Percentiles rank a stretch among this genome's conserved stretches.
Conservation (phyloP, 495 filamentous ascomycete genomes). For the Aeminium ludgeri region DNA sequence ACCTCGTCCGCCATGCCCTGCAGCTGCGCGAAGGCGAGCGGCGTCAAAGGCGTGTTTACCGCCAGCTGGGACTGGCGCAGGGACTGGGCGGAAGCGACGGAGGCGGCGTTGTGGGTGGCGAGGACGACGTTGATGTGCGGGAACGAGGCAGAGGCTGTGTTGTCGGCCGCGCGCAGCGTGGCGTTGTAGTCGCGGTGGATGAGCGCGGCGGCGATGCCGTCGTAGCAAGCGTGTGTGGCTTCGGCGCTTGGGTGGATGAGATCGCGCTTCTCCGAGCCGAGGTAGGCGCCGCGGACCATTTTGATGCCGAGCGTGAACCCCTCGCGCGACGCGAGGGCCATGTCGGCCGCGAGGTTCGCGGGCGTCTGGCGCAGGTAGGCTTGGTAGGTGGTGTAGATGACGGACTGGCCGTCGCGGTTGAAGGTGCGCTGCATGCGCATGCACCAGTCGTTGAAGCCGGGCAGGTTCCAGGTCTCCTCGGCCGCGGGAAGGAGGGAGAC, state of each 20-base stretch:
- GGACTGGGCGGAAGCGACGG: constrained; percentile 52
- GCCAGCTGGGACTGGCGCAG: constrained; percentile 36
- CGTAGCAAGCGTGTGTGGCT: constrained; percentile 56
- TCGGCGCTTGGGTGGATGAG: constrained; percentile 67
- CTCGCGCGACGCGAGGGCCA: constrained; percentile 45
- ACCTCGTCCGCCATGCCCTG: constrained; percentile 97
- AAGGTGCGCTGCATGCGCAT: constrained; percentile 58
- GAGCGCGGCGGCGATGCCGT: constrained; percentile 41
- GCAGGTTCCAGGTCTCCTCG: constrained; percentile 67
- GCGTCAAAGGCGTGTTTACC: constrained; percentile 29
- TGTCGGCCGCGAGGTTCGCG: constrained; percentile 44
- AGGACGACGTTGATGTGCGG: constrained; percentile 57
- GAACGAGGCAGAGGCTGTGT: constrained; percentile 29
- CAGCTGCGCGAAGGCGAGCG: constrained; percentile 73
- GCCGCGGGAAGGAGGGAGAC: constrained; percentile 77
- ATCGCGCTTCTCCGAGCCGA: constrained; percentile 60
- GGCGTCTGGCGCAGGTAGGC: constrained; percentile 66
- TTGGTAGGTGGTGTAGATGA: constrained; percentile 66
- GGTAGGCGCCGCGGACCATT: constrained; percentile 81
- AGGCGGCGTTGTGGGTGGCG: constrained; percentile 82
- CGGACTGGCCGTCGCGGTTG: constrained; percentile 43
- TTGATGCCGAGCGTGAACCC: constrained; percentile 75
- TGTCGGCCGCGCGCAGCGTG: constrained; percentile 29
- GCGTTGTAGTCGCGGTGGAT: constrained; percentile 33
- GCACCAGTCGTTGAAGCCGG: constrained; percentile 75